A percentile compares a stretch with the other conserved stretches of the same genome.
phyloP scores from a whole-genome alignment of 2,329 filamentous ascomycete genomes.

The Cladobotryum protrusum region DNA sequence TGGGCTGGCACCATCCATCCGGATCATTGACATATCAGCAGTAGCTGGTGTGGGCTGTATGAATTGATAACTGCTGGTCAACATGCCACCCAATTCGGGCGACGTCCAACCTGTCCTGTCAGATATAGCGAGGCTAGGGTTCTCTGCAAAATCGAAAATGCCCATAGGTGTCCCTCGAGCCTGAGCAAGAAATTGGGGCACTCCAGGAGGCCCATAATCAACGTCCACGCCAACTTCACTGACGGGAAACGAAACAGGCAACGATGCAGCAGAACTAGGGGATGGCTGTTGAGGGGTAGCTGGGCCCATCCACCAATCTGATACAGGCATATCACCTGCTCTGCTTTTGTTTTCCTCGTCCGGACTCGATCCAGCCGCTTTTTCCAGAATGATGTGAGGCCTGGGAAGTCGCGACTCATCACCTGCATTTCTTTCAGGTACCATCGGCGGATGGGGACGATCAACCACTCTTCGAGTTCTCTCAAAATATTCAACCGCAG shows the following conservation, averaged over 20 bases:
- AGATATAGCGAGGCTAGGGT: constrained; percentile 17
- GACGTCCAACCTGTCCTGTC: constrained; percentile 13
- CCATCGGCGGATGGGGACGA: constrained; percentile 11
- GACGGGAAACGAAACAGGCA: constrained; percentile 7
- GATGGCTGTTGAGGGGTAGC: constrained; percentile 7
- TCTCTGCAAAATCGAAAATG: constrained; percentile 14
- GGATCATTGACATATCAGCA: constrained; percentile 13
- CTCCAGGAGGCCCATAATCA: constrained; percentile 20
- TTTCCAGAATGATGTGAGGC: constrained; percentile 22
- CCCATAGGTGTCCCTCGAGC: constrained; percentile 17
- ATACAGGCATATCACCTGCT: constrained; percentile 16
- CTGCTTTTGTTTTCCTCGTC: constrained; percentile 17
- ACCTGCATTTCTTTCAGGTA: constrained; percentile 9
- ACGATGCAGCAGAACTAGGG: constrained; percentile 1
- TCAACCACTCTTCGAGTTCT: constrained; percentile 23
- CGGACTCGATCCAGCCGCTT: constrained; percentile 9
- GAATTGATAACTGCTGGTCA: constrained; percentile 12
- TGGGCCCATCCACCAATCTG: constrained; percentile 15
- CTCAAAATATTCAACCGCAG: constrained; percentile 27
- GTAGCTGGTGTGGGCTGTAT: constrained; percentile 3
- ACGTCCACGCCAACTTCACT: constrained; percentile 13
- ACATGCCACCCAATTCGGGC: constrained; percentile 14
- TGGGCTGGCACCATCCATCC: constrained; percentile 11
- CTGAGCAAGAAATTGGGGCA: constrained; percentile 23
- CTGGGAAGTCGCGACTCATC: constrained; percentile 18